phyloP scores from a whole-genome alignment of 805 yeast species.

The Lachancea nothofagi region DNA sequence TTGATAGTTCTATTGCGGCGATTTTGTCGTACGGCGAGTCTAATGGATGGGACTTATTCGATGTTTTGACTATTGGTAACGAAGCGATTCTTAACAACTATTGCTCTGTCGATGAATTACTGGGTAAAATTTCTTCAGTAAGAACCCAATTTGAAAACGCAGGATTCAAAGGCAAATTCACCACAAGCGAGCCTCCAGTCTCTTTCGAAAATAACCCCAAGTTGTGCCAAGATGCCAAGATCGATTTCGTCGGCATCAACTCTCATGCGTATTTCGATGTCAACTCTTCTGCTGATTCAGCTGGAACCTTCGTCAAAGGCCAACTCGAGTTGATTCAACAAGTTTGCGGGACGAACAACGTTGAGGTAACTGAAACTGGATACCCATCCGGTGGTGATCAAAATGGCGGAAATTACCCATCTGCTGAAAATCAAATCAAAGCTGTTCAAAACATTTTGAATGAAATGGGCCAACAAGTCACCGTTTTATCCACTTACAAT shows the following conservation, averaged over 20 bases:
- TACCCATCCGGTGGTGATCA: conserved; percentile 71
- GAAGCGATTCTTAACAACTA: conserved; percentile 72
- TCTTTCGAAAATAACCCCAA: conserved; percentile 55
- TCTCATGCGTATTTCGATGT: conserved; percentile 81
- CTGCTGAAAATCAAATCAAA: conserved; percentile 57
- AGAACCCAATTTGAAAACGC: conserved; percentile 52
- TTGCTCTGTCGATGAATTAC: conserved; percentile 55
- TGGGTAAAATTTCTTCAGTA: conserved; percentile 58
- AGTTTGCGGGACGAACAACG: conserved; percentile 50
- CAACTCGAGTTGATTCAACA: conserved; percentile 52
- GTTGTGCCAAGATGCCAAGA: conserved; percentile 61
- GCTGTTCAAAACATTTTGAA: conserved; percentile 64
- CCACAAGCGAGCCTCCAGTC: conserved; percentile 90
- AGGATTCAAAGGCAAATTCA: conserved; percentile 71
- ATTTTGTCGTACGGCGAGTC: conserved; percentile 48
- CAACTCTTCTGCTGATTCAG: conserved; percentile 51
- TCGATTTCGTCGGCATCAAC: conserved; percentile 82
- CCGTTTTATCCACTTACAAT: conserved; percentile 72
- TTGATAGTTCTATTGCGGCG: conserved; percentile 52
- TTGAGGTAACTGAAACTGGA: conserved; percentile 79
- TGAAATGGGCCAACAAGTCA: conserved; percentile 52
- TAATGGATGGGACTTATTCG: conserved; percentile 68
- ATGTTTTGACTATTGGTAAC: conserved; percentile 77
- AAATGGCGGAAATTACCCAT: conserved; percentile 72
- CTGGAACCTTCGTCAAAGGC: conserved; percentile 65